Evolutionary conservation across 139 green algal species (phyloP), one percentile per base, ranked within the genome.

Genomic region (Closterium sp.): DNA sequence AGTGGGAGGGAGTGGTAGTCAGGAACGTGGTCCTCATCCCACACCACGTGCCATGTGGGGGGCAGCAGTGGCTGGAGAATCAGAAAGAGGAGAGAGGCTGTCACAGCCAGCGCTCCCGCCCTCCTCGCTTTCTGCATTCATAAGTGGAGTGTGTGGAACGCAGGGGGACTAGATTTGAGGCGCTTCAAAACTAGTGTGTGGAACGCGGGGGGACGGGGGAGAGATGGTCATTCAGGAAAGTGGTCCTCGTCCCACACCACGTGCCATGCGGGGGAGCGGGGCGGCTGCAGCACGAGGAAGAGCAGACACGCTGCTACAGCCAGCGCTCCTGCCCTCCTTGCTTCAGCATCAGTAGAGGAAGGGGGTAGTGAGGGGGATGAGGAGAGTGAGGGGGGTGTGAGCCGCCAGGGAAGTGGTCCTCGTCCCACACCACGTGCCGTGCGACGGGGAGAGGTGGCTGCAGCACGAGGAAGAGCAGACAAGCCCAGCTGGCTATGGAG

Each of bases 221-320:
- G n/a, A n/a, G n/a, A n/a, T n/a, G n/a, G n/a, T n/a, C 96, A 96
- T 85, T 96, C 95, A 0, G 97, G 97, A 31, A 97, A 95, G 93
- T 99, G 97, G 31, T 92, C 94, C 89, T 96, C 96, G 91, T 99
- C 97, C 97, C 97, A 99, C 32, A 99, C 95, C 11, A 98, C 95
- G 5, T 96, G 96, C 91, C 97, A 98, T 62, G 98, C 94, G 9
- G 95, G 95, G 42, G 90, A 90, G 89, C 99, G 92, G 21, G 98
- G 98, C 42, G 98, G 98, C 88, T 94, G 94, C 89, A 98, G 92
- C 89, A 96, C 22, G 9, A 95, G 70, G 0, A 98, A 96, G 86
- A 97, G 87, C 30, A 95, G 28, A 17, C 95, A 96, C 6, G 94
- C 73, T 11, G 93, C 88, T 30, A 92, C 88, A 11, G 93, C 62